phyloP scores from a whole-genome alignment of 768 basidiomycete genomes.

The Brasilioporus rufonigricans region DNA sequence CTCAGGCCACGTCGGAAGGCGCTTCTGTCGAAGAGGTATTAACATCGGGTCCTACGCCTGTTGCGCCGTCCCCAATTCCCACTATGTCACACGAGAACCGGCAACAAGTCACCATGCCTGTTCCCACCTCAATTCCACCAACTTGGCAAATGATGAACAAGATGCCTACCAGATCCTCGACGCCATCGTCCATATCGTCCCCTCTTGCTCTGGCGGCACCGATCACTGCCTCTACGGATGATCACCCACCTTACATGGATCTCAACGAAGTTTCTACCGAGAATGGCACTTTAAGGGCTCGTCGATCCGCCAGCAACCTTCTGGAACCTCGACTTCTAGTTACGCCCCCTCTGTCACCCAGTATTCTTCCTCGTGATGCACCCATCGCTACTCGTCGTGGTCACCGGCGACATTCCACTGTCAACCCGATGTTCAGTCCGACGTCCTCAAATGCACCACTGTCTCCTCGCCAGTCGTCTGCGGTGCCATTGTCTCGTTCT shows the following conservation, averaged over 20 bases:
- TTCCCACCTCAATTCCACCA: slow-evolving; percentile 45
- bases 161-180: slow-evolving; percentile 78
- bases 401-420: slow-evolving; percentile 71
- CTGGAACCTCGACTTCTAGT: slow-evolving; percentile 63
- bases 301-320: slow-evolving; percentile 65
- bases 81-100: slow-evolving; percentile 22
- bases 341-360: slow-evolving; percentile 72
- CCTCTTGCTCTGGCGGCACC: slow-evolving; percentile 83
- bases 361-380: slow-evolving; percentile 53
- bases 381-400: slow-evolving; percentile 46
- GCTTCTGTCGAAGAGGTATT: slow-evolving; percentile 27
- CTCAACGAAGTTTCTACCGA: slow-evolving; percentile 50
- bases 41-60: slow-evolving; percentile 66
- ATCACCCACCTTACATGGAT: slow-evolving; percentile 61
- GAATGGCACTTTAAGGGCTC: slow-evolving; percentile 51
- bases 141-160: slow-evolving; percentile 40
- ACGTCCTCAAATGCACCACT: slow-evolving; percentile 53
- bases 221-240: slow-evolving; percentile 70
- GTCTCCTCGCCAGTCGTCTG: slow-evolving; percentile 84
- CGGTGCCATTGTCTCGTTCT: slow-evolving; percentile 72
- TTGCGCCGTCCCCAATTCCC: slow-evolving; percentile 49
- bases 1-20: slow-evolving; percentile 12
- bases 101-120: slow-evolving; percentile 31
- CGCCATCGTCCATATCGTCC: slow-evolving; percentile 85
- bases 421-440: slow-evolving; percentile 61